Evolutionary conservation across 2,329 filamentous ascomycete species (phyloP).

Genomic region (Dothiorella sarmentorum): DNA sequence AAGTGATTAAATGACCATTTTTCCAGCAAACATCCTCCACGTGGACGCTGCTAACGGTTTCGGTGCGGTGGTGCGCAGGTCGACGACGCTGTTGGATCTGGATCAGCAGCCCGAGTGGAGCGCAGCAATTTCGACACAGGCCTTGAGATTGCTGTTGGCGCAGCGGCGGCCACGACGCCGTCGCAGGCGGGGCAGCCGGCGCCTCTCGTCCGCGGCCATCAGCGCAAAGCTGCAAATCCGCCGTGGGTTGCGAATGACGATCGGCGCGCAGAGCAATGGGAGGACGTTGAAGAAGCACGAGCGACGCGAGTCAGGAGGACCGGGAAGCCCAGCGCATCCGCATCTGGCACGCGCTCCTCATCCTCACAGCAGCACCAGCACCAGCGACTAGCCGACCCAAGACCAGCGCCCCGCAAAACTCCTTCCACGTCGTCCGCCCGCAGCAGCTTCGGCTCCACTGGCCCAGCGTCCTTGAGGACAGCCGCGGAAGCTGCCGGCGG

Average conservation of each 20-base stretch:
- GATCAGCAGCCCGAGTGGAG: slow-evolving; percentile 12
- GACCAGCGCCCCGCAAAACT: background rate
- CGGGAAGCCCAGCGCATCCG: background rate
- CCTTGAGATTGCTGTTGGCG: slow-evolving; percentile 3
- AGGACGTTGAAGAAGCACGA: slow-evolving; percentile 16
- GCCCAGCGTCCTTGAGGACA: background rate
- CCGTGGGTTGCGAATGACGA: slow-evolving; percentile 16
- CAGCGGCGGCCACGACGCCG: background rate
- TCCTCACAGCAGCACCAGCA: background rate
- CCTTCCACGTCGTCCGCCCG: slow-evolving; percentile 5
- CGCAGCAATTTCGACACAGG: slow-evolving; percentile 9
- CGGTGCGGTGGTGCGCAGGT: slow-evolving; percentile 11
- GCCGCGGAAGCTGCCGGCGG: background rate
- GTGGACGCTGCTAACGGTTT: slow-evolving; percentile 15
- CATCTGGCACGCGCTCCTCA: slow-evolving; percentile 11
- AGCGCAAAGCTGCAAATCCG: slow-evolving; percentile 8
- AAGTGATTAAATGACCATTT: background rate
- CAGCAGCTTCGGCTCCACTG: background rate
- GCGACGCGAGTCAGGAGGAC: slow-evolving; percentile 15
- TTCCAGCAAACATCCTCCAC: background rate
- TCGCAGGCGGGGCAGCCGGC: background rate
- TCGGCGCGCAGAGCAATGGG: slow-evolving; percentile 10
- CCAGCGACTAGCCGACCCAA: background rate
- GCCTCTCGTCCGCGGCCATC: background rate
- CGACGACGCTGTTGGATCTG: slow-evolving; percentile 13